Evolutionary conservation across 2,329 filamentous ascomycete species (phyloP), one percentile per base, ranked within the genome.

Genomic region (Hymenoscyphus albidus): DNA sequence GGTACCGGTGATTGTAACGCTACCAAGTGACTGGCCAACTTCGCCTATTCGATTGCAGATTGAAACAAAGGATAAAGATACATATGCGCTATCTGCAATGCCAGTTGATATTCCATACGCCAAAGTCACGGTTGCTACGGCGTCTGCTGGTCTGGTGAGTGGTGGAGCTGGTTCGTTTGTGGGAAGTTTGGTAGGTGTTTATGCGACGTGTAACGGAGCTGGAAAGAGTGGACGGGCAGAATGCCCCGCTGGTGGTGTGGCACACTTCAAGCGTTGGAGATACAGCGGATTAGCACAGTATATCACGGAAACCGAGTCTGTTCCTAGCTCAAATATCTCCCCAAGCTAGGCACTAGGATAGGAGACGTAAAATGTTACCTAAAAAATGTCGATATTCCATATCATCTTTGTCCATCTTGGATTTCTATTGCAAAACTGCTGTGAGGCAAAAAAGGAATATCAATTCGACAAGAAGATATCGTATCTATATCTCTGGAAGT

Each of bases 181-280:
- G 61, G 65, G 67, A 64, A 61, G 22, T 63, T 62, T 14, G 38
- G 10, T 48, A 0, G 83, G 83, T 0, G 77, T 80, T 0, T 85
- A 84, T 70, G 80, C 79, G 44, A 85, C 83, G 2, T 82, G 75
- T 32, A 85, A 85, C 67, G 82, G 82, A 22, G 56, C 32, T 39
- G 56, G 56, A 40, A 22, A 39, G 5, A 40, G 32, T 38, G 56
- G 56, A 1, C 56, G 40, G 31, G 13, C 31, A 12, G 27, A 32
- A 14, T 58, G 22, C 27, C 40, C n/a, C 1, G 31, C 42, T 22
- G 40, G 38, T 35, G 32, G 48, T 54, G 13, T 13, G 3, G 48
- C 48, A 12, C 18, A 54, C 48, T 54, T 54, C 48, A 54, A 54
- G 2, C 18, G 48, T 22, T 54, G 48, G 48, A 27, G 18, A 27